A percentile compares a stretch with the other conserved stretches of the same genome.
Conservation (phyloP, 2,329 filamentous ascomycete species). For the Plectosphaerella cucumerina region DNA sequence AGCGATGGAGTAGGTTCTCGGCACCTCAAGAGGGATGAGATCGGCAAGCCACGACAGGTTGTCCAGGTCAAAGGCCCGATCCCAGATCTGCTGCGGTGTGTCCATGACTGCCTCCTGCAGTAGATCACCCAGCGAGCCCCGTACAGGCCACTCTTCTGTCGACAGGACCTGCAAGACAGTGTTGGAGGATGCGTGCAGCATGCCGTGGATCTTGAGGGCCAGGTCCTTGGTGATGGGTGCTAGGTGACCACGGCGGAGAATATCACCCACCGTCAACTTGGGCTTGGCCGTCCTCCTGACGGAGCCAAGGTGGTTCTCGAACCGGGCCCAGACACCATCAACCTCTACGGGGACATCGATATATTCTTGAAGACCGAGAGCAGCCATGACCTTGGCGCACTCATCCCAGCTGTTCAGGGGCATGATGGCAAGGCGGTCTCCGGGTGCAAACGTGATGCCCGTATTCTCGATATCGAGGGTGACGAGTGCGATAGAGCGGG, state of each 20-base stretch:
- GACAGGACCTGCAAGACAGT: conserved; percentile 44
- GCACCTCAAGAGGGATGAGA: conserved; percentile 43
- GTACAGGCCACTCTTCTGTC: conserved; percentile 47
- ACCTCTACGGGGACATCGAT: conserved; percentile 36
- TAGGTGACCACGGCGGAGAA: conserved; percentile 46
- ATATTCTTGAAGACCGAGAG: conserved; percentile 42
- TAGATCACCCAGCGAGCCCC: conserved; percentile 45
- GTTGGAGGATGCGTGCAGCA: conserved; percentile 45
- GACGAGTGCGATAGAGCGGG: conserved; percentile 41
- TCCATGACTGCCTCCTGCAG: conserved; percentile 43
- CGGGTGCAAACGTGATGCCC: conserved; percentile 48
- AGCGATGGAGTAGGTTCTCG: conserved; percentile 49
- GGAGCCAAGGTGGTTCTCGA: conserved; percentile 39
- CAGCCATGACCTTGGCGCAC: conserved; percentile 48
- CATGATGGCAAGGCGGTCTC: conserved; percentile 50
- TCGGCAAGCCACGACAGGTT: conserved; percentile 42
- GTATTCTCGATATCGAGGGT: conserved; percentile 49
- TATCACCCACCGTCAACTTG: conserved; percentile 40
- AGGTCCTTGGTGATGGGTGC: conserved; percentile 48
- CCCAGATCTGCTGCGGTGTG: conserved; percentile 44
- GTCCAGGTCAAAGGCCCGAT: conserved; percentile 40
- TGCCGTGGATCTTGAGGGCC: conserved; percentile 41
- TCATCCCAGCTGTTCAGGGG: conserved; percentile 52
- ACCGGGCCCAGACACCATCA: conserved; percentile 39
- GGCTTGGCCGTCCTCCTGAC: conserved; percentile 19